Evolutionary conservation across 2,329 filamentous ascomycete species (phyloP).

Genomic region (Trichocomaceae sp.): DNA sequence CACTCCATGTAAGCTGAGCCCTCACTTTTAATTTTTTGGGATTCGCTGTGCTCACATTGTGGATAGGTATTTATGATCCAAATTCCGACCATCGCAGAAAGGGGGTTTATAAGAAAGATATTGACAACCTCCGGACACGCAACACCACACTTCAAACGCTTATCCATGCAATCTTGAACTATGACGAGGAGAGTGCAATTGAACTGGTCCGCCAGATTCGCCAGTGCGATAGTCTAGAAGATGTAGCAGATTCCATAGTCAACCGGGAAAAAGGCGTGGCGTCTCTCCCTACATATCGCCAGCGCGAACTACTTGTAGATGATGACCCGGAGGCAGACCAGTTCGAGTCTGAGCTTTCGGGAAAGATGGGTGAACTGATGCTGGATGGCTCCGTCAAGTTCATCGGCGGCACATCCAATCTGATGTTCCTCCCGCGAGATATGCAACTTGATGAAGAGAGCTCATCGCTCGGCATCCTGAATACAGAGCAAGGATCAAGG

Average conservation of each 20-base stretch:
- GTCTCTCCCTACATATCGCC: constrained; percentile 32
- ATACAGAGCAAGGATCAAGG: constrained; percentile 46
- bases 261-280: constrained; percentile 45
- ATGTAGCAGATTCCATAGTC: constrained; percentile 55
- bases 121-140: constrained; percentile 77
- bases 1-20: constrained; percentile 30
- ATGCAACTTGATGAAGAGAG: constrained; percentile 35
- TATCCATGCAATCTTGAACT: constrained; percentile 86
- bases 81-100: constrained; percentile 94
- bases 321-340: constrained; percentile 40
- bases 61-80: constrained; percentile 84
- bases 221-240: constrained; percentile 68
- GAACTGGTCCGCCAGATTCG: constrained; percentile 79
- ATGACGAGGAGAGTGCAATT: constrained; percentile 76
- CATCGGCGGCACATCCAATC: constrained; percentile 87
- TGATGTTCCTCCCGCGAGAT: constrained; percentile 64
- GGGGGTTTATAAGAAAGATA: constrained; percentile 92
- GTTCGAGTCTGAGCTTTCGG: constrained; percentile 74
- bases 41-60: constrained; percentile 12
- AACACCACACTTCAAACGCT: constrained; percentile 87
- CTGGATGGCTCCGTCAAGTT: constrained; percentile 84
- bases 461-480: constrained; percentile 20
- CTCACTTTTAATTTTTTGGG: not conserved
- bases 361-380: constrained; percentile 87
- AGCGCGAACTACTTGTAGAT: constrained; percentile 24